Evolutionary conservation across 768 basidiomycete species (phyloP).

Genomic region (Lentinula edodes): DNA sequence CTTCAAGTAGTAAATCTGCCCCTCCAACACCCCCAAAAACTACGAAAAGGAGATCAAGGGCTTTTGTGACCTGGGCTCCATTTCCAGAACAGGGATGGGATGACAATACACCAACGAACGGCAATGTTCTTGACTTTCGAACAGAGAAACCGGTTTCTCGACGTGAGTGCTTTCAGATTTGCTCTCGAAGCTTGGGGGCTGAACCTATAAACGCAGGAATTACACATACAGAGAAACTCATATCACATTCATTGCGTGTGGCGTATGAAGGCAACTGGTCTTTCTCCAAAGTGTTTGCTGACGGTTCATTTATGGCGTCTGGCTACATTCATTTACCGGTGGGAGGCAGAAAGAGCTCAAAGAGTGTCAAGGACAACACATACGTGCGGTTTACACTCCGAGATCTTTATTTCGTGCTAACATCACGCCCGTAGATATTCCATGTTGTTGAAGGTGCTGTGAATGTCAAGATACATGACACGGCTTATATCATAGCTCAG

Average conservation of each 20-base stretch:
- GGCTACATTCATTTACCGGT: conserved; percentile 61
- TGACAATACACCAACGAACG: conserved; percentile 25
- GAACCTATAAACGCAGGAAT: conserved; percentile 36
- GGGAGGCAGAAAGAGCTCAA: conserved; percentile 52
- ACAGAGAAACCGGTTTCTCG: conserved; percentile 44
- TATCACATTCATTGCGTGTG: conserved; percentile 38
- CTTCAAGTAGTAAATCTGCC: background rate
- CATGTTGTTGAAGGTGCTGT: conserved; percentile 85
- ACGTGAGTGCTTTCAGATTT: conserved; percentile 35
- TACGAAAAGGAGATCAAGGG: background rate
- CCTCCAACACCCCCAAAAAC: background rate
- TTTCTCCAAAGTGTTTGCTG: conserved; percentile 72
- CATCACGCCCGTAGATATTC: conserved; percentile 31
- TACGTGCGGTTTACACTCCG: conserved; percentile 48
- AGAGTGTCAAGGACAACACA: conserved; percentile 84
- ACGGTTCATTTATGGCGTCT: conserved; percentile 67
- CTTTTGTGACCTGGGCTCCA: background rate
- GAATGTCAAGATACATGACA: conserved; percentile 77
- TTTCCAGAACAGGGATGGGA: conserved; percentile 6
- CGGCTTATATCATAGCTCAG: conserved; percentile 68
- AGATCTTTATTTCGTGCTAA: conserved; percentile 14
- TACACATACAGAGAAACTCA: conserved; percentile 50
- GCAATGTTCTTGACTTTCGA: conserved; percentile 51
- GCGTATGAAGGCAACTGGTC: conserved; percentile 49
- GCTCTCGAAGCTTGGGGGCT: conserved; percentile 3